Evolutionary conservation across 768 basidiomycete species (phyloP).

Genomic region (Lactarius sp.): DNA sequence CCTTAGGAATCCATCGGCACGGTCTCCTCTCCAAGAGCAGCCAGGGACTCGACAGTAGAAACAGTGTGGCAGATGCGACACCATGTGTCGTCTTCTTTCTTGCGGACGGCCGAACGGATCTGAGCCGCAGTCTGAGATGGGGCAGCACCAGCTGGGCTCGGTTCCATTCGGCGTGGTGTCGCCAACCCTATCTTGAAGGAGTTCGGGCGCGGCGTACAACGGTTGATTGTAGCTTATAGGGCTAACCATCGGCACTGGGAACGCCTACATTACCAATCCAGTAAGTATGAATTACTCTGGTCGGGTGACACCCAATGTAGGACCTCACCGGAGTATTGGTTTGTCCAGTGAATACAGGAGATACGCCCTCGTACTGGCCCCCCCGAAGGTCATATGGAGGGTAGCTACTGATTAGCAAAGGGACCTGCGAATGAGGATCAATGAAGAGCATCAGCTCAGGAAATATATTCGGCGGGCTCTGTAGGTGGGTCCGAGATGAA

Average conservation of each 20-base stretch:
- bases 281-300: too few relatives aligned
- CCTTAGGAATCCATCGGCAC: background rate
- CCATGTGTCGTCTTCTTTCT: background rate
- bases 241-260: too few relatives aligned
- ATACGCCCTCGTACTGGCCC: background rate
- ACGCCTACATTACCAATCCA: too few relatives aligned
- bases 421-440: background rate
- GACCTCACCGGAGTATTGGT: too few relatives aligned
- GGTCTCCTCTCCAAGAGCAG: constrained; percentile 13
- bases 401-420: background rate
- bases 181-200: too few relatives aligned
- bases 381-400: too few relatives aligned
- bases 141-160: background rate
- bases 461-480: background rate
- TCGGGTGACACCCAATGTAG: too few relatives aligned
- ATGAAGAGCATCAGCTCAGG: background rate
- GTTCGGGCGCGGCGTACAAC: too few relatives aligned
- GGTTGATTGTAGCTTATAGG: too few relatives aligned
- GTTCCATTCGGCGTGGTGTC: too few relatives aligned
- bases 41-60: background rate
- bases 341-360: background rate
- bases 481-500: background rate
- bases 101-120: background rate
- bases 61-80: background rate
- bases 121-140: background rate